These are phyloP conservation scores for Myriosclerotinia scirpicola DNA, from an alignment of 2,329 filamentous ascomycete genomes.

Conservation along the genomic window DNA sequence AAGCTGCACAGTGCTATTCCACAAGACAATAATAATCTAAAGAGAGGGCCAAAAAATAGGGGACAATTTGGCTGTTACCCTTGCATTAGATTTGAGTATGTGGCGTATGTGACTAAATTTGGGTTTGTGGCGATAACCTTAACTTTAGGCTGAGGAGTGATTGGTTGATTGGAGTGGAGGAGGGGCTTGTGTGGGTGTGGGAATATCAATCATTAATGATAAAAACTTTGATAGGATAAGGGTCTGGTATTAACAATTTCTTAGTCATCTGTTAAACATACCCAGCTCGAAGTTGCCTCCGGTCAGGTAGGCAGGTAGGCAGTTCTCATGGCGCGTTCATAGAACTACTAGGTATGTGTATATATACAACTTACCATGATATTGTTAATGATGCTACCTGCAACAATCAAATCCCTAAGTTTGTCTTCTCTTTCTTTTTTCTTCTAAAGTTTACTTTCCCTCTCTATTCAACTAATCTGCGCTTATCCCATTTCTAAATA, in stretches of 20 bases:
- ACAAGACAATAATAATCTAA: neutral
- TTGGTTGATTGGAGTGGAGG: constrained; percentile 4
- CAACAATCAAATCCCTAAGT: constrained; percentile 7
- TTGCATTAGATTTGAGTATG: constrained; percentile 14
- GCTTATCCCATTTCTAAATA: neutral
- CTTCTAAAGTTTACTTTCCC: constrained; percentile 7
- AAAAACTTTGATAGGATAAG: neutral
- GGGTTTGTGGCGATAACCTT: neutral
- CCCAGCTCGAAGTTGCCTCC: constrained; percentile 21
- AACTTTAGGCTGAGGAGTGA: neutral
- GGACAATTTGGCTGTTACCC: constrained; percentile 5
- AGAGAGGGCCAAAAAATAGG: constrained; percentile 17
- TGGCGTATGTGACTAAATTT: neutral
- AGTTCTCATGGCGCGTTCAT: neutral
- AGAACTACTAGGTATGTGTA: constrained; percentile 7
- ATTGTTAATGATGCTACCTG: neutral
- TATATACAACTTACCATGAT: neutral
- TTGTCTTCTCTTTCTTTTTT: constrained; percentile 8
- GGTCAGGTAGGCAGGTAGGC: neutral
- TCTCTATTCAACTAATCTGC: constrained; percentile 9
- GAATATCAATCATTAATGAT: constrained; percentile 10
- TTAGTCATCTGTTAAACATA: constrained; percentile 10
- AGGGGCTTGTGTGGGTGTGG: neutral
- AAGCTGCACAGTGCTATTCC: neutral
- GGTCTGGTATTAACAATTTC: too few relatives aligned